Conservation (phyloP, 768 basidiomycete genomes). For the Phanerochaete sordida region DNA sequence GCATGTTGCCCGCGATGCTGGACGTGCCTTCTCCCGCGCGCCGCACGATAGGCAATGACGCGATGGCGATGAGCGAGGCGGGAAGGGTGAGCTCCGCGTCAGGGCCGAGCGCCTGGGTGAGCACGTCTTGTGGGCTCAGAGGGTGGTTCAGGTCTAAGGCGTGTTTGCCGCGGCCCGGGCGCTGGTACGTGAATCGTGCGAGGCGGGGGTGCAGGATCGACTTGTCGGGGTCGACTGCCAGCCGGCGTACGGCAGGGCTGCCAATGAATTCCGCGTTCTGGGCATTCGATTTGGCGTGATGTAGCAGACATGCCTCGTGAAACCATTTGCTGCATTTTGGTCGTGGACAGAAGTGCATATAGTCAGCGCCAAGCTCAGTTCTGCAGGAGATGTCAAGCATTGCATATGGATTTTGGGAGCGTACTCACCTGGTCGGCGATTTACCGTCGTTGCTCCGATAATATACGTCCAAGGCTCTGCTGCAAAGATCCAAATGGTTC, state of each 20-base stretch:
- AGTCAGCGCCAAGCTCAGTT: neutral
- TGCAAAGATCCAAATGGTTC: neutral
- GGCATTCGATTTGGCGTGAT: neutral
- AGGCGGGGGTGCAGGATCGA: neutral
- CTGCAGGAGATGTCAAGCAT: neutral
- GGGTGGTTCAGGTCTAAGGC: neutral
- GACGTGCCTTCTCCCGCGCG: neutral
- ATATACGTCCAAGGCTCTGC: neutral
- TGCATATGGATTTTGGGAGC: too few species aligned
- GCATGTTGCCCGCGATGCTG: constrained; percentile 2
- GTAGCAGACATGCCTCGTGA: constrained; percentile 8
- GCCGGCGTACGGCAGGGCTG: constrained; percentile 1
- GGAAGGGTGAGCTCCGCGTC: neutral
- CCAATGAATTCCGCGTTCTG: neutral
- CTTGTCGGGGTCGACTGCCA: constrained; percentile 7
- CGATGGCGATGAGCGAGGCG: neutral
- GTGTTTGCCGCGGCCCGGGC: neutral
- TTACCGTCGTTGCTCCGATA: neutral
- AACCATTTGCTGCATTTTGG: constrained; percentile 8
- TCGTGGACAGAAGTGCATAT: constrained; percentile 12
- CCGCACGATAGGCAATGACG: constrained; percentile 6
- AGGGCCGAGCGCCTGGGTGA: neutral
- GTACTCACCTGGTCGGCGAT: neutral
- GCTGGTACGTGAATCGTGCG: neutral
- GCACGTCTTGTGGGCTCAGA: neutral